Base-by-base conservation (phyloP, 306 rosid species). In the Delonix regia region DNA sequence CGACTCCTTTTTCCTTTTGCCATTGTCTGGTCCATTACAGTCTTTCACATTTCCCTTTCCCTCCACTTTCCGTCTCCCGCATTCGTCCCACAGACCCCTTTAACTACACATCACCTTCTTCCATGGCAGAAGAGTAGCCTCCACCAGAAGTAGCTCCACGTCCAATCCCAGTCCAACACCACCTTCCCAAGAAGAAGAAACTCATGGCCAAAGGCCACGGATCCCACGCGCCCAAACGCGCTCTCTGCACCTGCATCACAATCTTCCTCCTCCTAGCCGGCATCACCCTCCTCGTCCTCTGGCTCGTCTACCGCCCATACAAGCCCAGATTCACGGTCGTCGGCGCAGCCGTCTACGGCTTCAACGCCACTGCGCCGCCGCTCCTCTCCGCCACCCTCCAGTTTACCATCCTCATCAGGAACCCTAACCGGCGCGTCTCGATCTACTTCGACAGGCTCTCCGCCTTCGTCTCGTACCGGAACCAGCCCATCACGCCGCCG, bases 291-390 rank as follows among this genome's bases (percentile, higher is more conserved):
- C 89, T 92, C 30, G 67, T 85, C 24, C 81, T 92, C 18, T 94
- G 97, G 97, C 92, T 95, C 4, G 89, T 94, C 73, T 93, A 93
- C 86, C 92, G 89, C 5, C 97, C 97, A 34, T 48, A 84, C 61
- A 85, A 87, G 19, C 99, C 99, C 0, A 84, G 57, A 12, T 87
- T 95, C 88, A 73, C 70, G 6, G 86, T 95, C n/a, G 70, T 85
- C 47, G 84, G 87, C 0, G 95, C 90, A 14, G 84, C 96, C 44
- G 36, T 92, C 61, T 94, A 86, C 66, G 86, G 85, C 42, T 89
- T 94, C 86, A 94, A 94, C 78, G 42, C 80, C 19, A 83, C 96
- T 0, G 27, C 86, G 0, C 84, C 88, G 4, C 91, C 90, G 0
- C 79, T 76, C n/a, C 77, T 92, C 51, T 77, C 92, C 71, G 57